These are phyloP conservation scores for Noccaea bulbosa DNA, from an alignment of 345 rosid genomes.

Conservation along the genomic window DNA sequence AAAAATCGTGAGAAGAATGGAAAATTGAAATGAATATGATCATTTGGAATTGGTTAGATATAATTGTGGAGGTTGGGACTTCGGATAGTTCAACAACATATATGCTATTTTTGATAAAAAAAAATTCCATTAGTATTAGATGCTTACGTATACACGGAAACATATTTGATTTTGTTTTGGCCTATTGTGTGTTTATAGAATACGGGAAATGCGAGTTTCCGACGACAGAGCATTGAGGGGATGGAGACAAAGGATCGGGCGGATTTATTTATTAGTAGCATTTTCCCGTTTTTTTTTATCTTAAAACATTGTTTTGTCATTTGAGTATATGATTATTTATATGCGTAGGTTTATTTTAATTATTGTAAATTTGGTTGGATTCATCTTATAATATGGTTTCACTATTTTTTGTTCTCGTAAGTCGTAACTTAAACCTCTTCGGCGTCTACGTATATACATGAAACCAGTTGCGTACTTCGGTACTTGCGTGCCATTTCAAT, in stretches of 20 bases:
- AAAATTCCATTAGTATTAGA: not conserved
- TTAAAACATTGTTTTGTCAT: constrained; percentile 23
- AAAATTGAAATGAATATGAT: not conserved
- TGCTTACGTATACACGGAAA: not conserved
- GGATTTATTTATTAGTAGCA: constrained; percentile 30
- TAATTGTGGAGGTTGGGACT: constrained; percentile 14
- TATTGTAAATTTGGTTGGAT: constrained; percentile 39
- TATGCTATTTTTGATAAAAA: not conserved
- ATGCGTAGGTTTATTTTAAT: constrained; percentile 15
- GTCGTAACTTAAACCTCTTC: not conserved
- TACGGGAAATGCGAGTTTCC: constrained; percentile 68
- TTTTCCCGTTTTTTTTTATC: constrained; percentile 6
- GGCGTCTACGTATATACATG: not conserved
- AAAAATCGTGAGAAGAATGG: not conserved
- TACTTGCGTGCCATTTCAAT: not conserved
- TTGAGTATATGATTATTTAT: constrained; percentile 38
- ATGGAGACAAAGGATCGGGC: constrained; percentile 7
- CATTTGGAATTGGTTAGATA: constrained; percentile 6
- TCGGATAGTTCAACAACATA: constrained; percentile 8
- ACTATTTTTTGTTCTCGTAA: not conserved
- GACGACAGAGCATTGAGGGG: constrained; percentile 55
- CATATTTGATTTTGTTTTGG: not conserved
- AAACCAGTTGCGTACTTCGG: not conserved
- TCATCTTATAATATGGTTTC: constrained; percentile 22
- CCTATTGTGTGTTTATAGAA: constrained; percentile 39